Percentiles rank a stretch among this genome's conserved stretches.
These are phyloP conservation scores for Melastoma candidum DNA, from an alignment of 441 rosid species.

Conservation along the genomic window DNA sequence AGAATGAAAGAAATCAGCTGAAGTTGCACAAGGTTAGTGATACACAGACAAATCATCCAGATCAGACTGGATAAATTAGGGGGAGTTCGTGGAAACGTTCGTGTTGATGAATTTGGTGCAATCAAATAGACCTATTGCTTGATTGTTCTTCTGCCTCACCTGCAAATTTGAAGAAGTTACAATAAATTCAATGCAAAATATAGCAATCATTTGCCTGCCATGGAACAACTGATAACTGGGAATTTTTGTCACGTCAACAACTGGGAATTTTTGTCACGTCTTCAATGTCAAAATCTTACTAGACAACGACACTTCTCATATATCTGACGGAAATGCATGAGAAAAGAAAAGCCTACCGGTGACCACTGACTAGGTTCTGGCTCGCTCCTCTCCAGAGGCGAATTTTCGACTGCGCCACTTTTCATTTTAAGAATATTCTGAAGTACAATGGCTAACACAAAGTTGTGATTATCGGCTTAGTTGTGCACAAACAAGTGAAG, in stretches of 20 bases:
- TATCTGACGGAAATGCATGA: background rate
- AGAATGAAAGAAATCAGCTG: no score
- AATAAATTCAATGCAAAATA: no score
- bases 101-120: slow-evolving; percentile 71
- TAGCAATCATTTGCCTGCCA: no score
- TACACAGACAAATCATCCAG: no score
- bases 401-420: slow-evolving; percentile 81
- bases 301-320: no score
- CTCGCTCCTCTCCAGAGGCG: slow-evolving; percentile 67
- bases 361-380: slow-evolving; percentile 93
- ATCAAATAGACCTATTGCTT: slow-evolving; percentile 79
- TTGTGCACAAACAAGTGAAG: background rate
- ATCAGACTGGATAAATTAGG: no score
- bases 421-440: slow-evolving; percentile 78
- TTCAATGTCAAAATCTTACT: no score
- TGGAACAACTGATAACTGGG: no score
- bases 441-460: slow-evolving; percentile 12
- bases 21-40: no score
- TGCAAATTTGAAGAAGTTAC: slow-evolving; percentile 15
- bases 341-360: slow-evolving; percentile 47
- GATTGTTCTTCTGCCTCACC: slow-evolving; percentile 68
- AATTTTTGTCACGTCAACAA: no score
- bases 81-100: background rate
- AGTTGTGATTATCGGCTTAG: background rate
- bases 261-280: no score